Evolutionary conservation across 2,329 filamentous ascomycete genomes (phyloP).

Genomic region (Zymoseptoria tritici): DNA sequence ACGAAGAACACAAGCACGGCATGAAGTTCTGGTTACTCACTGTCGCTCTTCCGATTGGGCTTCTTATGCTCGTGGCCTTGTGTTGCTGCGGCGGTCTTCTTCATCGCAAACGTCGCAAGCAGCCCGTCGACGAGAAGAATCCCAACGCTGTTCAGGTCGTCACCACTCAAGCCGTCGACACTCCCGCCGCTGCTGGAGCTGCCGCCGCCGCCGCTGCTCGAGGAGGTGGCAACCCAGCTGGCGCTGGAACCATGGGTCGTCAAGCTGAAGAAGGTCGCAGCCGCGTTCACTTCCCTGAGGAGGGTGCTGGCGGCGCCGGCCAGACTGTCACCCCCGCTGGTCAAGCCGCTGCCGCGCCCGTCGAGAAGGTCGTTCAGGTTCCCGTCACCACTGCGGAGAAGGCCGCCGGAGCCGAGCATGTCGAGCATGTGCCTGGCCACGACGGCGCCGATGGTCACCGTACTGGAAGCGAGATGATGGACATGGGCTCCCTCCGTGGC

Average conservation of each 20-base stretch:
- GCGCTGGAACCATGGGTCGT: constrained; percentile 16
- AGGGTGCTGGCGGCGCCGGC: neutral
- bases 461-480: constrained; percentile 13
- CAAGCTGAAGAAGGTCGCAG: constrained; percentile 23
- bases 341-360: neutral
- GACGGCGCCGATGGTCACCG: constrained; percentile 13
- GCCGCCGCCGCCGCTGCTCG: constrained; percentile 1
- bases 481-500: constrained; percentile 18
- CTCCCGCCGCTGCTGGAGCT: constrained; percentile 1
- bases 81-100: constrained; percentile 1
- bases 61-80: constrained; percentile 1
- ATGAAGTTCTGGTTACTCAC: neutral
- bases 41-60: neutral
- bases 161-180: neutral
- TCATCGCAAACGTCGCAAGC: neutral
- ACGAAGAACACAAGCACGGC: neutral
- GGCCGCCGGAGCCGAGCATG: constrained; percentile 3
- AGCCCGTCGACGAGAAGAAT: neutral
- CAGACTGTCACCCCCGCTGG: neutral
- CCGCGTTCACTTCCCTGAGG: constrained; percentile 15
- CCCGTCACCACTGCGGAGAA: constrained; percentile 1
- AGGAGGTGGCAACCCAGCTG: neutral
- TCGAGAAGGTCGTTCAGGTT: constrained; percentile 4
- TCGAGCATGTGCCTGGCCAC: constrained; percentile 14
- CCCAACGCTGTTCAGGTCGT: neutral